Percentiles rank a stretch among this genome's conserved stretches.
Evolutionary conservation across 768 basidiomycete genomes (phyloP).

Genomic region (Kwoniella mangroviensis): DNA sequence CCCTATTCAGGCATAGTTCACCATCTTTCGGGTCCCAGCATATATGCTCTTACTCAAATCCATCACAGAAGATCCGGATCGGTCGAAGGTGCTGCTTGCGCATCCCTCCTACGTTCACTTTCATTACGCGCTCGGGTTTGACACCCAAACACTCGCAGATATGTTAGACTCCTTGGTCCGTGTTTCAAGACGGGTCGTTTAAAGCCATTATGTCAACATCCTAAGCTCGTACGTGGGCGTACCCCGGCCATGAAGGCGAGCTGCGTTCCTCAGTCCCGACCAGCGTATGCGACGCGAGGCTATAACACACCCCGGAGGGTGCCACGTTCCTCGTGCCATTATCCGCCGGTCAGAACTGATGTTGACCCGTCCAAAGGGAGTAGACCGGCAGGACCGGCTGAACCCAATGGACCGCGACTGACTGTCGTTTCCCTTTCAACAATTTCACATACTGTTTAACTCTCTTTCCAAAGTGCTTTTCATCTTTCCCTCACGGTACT

Average conservation of each 20-base stretch:
- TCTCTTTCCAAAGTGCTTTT: conserved; percentile 82
- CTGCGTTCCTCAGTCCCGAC: conserved; percentile 70
- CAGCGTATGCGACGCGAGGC: conserved; percentile 64
- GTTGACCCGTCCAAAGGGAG: conserved; percentile 69
- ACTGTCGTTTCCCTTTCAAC: conserved; percentile 78
- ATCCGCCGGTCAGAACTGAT: conserved; percentile 69
- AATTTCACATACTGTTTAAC: conserved; percentile 81
- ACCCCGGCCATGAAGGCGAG: conserved; percentile 65
- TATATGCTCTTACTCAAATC: conserved; percentile 79
- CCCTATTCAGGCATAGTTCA: conserved; percentile 89
- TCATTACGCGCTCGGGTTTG: conserved; percentile 72
- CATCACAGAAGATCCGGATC: conserved; percentile 74
- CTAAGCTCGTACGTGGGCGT: conserved; percentile 67
- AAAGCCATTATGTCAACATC: conserved; percentile 79
- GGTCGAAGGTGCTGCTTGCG: conserved; percentile 75
- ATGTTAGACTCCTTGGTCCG: conserved; percentile 87
- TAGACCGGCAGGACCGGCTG: conserved; percentile 66
- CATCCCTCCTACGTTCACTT: conserved; percentile 69
- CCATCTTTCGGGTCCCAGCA: conserved; percentile 89
- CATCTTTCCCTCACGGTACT: conserved; percentile 82
- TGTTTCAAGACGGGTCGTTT: conserved; percentile 82
- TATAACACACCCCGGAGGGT: conserved; percentile 70
- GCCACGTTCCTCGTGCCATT: conserved; percentile 69
- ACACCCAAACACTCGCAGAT: conserved; percentile 77
- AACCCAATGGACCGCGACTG: conserved; percentile 67